A percentile compares a stretch with the other conserved stretches of the same genome.
phyloP scores from a whole-genome alignment of 176 grass and related monocot genomes.

The Lolium perenne region DNA sequence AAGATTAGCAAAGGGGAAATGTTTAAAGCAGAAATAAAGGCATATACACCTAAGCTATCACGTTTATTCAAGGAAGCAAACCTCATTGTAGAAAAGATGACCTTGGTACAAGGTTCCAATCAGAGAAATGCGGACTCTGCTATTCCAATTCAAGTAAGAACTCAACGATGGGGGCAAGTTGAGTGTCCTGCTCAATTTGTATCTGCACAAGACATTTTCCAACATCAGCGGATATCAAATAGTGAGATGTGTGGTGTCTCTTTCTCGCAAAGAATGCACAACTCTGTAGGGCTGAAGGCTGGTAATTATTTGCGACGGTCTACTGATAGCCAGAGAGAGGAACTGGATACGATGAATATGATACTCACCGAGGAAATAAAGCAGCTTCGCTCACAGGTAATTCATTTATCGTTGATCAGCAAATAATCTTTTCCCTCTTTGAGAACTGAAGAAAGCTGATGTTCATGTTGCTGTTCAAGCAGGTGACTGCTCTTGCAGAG shows the following conservation, averaged over 20 bases:
- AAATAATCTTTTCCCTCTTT: constrained; percentile 12
- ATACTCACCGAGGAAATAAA: constrained; percentile 71
- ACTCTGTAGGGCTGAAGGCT: constrained; percentile 22
- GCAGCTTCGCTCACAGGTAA: constrained; percentile 75
- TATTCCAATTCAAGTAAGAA: constrained; percentile 34
- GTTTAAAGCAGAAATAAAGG: constrained; percentile 52
- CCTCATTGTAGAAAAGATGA: constrained; percentile 51
- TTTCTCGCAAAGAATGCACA: constrained; percentile 52
- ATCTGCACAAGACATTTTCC: constrained; percentile 41
- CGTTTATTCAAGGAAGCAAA: constrained; percentile 68
- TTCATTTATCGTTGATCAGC: neutral
- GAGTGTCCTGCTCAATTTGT: constrained; percentile 66
- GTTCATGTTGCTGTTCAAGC: constrained; percentile 30
- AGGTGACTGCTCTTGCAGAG: constrained; percentile 64
- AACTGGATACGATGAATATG: constrained; percentile 57
- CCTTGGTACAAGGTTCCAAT: constrained; percentile 36
- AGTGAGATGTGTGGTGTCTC: constrained; percentile 37
- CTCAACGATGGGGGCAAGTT: constrained; percentile 81
- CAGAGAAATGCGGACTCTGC: constrained; percentile 42
- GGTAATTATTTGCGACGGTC: constrained; percentile 31
- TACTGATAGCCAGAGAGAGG: constrained; percentile 51
- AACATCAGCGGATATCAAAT: constrained; percentile 38
- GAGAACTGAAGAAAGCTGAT: constrained; percentile 21
- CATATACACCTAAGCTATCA: constrained; percentile 68
- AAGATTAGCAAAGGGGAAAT: constrained; percentile 58